phyloP scores from a whole-genome alignment of 306 rosid genomes.

The Glycyrrhiza uralensis region DNA sequence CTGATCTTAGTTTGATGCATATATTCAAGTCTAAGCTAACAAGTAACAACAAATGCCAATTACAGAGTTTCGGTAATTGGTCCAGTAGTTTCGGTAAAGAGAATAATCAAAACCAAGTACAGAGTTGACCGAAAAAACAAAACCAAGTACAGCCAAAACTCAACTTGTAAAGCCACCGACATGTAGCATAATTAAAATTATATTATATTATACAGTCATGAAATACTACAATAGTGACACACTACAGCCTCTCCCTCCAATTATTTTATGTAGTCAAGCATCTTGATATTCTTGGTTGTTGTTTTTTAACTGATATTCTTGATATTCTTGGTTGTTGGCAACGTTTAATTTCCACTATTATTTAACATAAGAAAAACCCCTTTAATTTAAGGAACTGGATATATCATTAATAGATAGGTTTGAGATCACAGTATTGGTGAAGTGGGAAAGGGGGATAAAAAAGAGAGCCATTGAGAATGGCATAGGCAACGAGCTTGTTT shows the following conservation, averaged over 20 bases:
- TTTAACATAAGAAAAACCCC: not conserved
- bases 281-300: too few relatives aligned
- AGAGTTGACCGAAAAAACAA: not conserved
- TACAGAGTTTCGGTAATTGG: too few relatives aligned
- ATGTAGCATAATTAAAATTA: too few relatives aligned
- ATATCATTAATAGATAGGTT: constrained; percentile 48
- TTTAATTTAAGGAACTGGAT: not conserved
- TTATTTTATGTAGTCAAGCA: too few relatives aligned
- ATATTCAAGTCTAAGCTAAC: too few relatives aligned
- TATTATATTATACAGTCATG: not conserved
- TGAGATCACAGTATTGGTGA: constrained; percentile 49
- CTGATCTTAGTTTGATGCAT: too few relatives aligned
- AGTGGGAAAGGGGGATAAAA: constrained; percentile 63
- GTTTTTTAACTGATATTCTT: too few relatives aligned
- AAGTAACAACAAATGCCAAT: not conserved
- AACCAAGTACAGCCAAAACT: not conserved
- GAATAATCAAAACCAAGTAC: too few relatives aligned
- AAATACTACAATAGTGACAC: not conserved
- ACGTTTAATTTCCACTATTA: too few relatives aligned
- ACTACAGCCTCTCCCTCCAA: not conserved
- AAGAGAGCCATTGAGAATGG: constrained; percentile 64
- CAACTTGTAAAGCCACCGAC: too few relatives aligned
- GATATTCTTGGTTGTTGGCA: not conserved
- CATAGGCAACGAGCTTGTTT: constrained; percentile 53
- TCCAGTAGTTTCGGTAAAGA: too few relatives aligned